A percentile compares a stretch with the other conserved stretches of the same genome.
These are phyloP conservation scores for Spathaspora sp. DNA, from an alignment of 1,139 yeast species.

Conservation along the genomic window DNA sequence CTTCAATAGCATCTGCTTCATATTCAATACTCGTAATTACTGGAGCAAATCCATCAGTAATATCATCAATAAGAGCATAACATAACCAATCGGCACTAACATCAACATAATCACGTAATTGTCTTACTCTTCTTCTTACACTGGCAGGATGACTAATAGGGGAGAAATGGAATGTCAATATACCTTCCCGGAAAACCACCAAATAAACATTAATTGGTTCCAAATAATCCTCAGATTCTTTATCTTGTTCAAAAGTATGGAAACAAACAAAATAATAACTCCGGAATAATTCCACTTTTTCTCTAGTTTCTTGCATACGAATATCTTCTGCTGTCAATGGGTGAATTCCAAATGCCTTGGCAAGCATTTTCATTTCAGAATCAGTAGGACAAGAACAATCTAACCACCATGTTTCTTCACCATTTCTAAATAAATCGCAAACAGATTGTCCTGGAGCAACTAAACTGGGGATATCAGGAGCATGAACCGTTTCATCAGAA, in stretches of 20 bases:
- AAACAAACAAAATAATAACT: slow-evolving; percentile 76
- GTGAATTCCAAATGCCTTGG: slow-evolving; percentile 77
- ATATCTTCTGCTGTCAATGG: slow-evolving; percentile 84
- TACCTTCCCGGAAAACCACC: slow-evolving; percentile 83
- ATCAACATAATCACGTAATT: slow-evolving; percentile 78
- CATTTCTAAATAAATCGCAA: slow-evolving; percentile 57
- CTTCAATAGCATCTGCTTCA: slow-evolving; percentile 90
- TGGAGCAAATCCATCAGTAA: slow-evolving; percentile 90
- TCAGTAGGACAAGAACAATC: slow-evolving; percentile 72
- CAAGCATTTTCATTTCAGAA: slow-evolving; percentile 59
- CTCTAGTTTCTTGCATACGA: slow-evolving; percentile 79
- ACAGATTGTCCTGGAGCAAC: slow-evolving; percentile 65
- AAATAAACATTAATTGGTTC: slow-evolving; percentile 86
- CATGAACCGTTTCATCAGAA: slow-evolving; percentile 82
- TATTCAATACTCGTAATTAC: slow-evolving; percentile 79
- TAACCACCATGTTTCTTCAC: slow-evolving; percentile 70
- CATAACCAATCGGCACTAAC: slow-evolving; percentile 91
- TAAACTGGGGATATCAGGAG: slow-evolving; percentile 78
- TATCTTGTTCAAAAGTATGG: slow-evolving; percentile 74
- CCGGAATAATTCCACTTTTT: slow-evolving; percentile 73
- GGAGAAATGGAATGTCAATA: slow-evolving; percentile 78
- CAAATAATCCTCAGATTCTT: slow-evolving; percentile 72
- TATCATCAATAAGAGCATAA: slow-evolving; percentile 88
- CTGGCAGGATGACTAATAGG: slow-evolving; percentile 80
- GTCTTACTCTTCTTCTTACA: slow-evolving; percentile 87